A percentile compares a stretch with the other conserved stretches of the same genome.
phyloP scores from a whole-genome alignment of 2,329 filamentous ascomycete species.

The Cordyceps sp. region DNA sequence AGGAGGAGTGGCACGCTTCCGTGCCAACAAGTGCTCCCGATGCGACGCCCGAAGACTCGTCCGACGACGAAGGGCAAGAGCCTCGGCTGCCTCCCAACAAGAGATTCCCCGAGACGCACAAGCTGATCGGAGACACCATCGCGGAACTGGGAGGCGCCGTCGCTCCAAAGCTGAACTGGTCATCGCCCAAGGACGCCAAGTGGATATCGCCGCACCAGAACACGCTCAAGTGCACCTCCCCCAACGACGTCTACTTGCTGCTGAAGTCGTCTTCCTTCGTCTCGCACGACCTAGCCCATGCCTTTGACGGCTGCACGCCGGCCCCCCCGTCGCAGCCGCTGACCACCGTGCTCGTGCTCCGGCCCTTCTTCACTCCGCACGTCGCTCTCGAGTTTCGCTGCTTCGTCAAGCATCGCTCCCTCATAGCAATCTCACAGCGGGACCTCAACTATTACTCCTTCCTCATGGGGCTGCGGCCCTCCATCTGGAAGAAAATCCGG shows the following conservation, averaged over 20 bases:
- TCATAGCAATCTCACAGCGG: constrained; percentile 75
- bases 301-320: constrained; percentile 55
- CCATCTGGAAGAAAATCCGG: constrained; percentile 51
- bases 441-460: constrained; percentile 88
- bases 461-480: constrained; percentile 43
- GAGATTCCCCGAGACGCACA: constrained; percentile 57
- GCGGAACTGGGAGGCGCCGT: constrained; percentile 69
- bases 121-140: constrained; percentile 61
- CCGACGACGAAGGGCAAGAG: constrained; percentile 38
- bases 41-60: constrained; percentile 12
- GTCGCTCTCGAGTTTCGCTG: constrained; percentile 88
- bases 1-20: constrained; percentile 29
- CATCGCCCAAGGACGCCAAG: constrained; percentile 83
- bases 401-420: constrained; percentile 68
- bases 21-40: neutral
- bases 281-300: constrained; percentile 84
- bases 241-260: constrained; percentile 86
- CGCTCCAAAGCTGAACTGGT: constrained; percentile 94
- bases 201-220: constrained; percentile 79
- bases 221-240: constrained; percentile 73
- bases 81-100: constrained; percentile 29
- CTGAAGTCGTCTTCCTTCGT: constrained; percentile 92
- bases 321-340: constrained; percentile 29
- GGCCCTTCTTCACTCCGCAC: constrained; percentile 78
- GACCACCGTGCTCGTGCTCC: constrained; percentile 65